Percentiles rank a stretch among this genome's conserved stretches.
Evolutionary conservation across 192 early-diverging fungal genomes (phyloP).

Genomic region (Phycomyces nitens): DNA sequence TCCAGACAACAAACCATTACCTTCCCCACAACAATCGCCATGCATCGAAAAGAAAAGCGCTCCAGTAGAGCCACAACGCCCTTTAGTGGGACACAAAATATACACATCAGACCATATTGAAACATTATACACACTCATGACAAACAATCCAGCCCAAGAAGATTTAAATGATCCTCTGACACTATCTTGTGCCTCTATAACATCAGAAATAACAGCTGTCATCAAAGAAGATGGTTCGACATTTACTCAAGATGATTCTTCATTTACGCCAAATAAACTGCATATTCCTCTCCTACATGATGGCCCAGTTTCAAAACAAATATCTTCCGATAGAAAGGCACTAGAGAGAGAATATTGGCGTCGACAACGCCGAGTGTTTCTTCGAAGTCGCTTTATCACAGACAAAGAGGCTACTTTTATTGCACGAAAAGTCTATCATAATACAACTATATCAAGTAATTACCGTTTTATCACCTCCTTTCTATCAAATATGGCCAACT

Average conservation of each 20-base stretch:
- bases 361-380: constrained; percentile 20
- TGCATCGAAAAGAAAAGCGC: background rate
- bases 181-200: no score
- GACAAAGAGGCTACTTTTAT: constrained; percentile 10
- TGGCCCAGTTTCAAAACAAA: background rate
- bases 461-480: constrained; percentile 9
- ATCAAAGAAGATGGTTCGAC: background rate
- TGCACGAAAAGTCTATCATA: constrained; percentile 12
- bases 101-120: no score
- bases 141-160: no score
- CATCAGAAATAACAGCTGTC: no score
- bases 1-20: background rate
- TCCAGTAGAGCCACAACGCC: background rate
- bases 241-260: background rate
- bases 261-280: background rate
- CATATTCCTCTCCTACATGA: background rate
- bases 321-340: background rate
- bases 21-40: background rate
- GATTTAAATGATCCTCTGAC: no score
- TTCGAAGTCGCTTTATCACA: constrained; percentile 19
- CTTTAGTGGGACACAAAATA: no score
- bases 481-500: constrained; percentile 21
- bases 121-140: no score
- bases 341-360: constrained; percentile 22
- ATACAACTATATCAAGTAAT: background rate